These are phyloP conservation scores for Naegleria lovaniensis DNA, from an alignment of 208 protist genomes.

Conservation along the genomic window DNA sequence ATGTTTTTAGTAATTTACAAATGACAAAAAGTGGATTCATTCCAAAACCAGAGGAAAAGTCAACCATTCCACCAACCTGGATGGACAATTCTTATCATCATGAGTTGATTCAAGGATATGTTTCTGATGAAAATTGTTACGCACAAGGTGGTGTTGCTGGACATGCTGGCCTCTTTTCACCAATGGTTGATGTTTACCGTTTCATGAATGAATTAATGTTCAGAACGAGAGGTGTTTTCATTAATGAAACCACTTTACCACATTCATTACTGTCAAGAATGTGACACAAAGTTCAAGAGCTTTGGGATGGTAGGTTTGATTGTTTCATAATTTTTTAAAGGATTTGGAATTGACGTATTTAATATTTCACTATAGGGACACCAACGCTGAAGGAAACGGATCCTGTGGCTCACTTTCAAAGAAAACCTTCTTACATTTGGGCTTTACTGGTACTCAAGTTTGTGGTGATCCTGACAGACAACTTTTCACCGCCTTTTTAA, in stretches of 20 bases:
- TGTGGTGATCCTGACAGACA: constrained; percentile 39
- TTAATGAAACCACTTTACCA: constrained; percentile 48
- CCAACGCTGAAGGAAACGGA: constrained; percentile 32
- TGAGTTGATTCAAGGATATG: constrained; percentile 43
- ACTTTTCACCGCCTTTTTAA: constrained; percentile 37
- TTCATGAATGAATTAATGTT: constrained; percentile 45
- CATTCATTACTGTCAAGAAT: constrained; percentile 48
- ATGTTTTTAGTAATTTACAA: constrained; percentile 40
- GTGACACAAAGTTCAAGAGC: constrained; percentile 45
- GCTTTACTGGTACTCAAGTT: constrained; percentile 45
- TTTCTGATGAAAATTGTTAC: constrained; percentile 58
- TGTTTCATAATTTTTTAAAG: too few relatives aligned
- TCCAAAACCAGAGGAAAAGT: constrained; percentile 12
- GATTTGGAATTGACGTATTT: too few relatives aligned
- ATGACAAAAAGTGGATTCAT: constrained; percentile 40
- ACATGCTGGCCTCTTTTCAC: constrained; percentile 54
- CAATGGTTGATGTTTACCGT: constrained; percentile 35
- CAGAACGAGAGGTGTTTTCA: not conserved
- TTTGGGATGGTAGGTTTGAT: constrained; percentile 46
- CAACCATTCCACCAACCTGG: constrained; percentile 38
- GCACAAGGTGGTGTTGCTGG: constrained; percentile 52
- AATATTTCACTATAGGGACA: constrained; percentile 37
- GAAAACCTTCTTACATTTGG: constrained; percentile 42
- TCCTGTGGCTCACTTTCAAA: constrained; percentile 45
- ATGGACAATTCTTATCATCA: constrained; percentile 48